Evolutionary conservation across 179 eudicot species (phyloP).

Genomic region (Heliamphora pulchella): DNA sequence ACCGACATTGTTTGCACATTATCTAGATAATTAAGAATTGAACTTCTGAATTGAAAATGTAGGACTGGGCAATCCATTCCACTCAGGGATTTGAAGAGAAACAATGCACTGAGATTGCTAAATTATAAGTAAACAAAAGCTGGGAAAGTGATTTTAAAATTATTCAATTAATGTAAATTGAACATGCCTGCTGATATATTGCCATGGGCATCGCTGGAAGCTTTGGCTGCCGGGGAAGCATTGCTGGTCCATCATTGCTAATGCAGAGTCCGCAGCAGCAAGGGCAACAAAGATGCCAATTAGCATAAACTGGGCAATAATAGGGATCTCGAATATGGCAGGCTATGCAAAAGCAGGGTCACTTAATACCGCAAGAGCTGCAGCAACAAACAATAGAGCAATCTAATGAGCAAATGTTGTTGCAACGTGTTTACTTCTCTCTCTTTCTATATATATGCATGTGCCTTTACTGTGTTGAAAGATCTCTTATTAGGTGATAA

Average conservation of each 20-base stretch:
- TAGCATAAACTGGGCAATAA: constrained; percentile 24
- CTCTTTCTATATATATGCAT: too few species aligned
- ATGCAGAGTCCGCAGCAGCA: constrained; percentile 41
- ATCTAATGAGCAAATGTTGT: constrained; percentile 34
- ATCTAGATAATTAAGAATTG: not conserved
- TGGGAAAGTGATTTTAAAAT: not conserved
- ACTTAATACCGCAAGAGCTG: constrained; percentile 21
- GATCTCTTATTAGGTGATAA: not conserved
- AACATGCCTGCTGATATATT: constrained; percentile 69
- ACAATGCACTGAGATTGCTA: not conserved
- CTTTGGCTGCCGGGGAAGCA: constrained; percentile 62
- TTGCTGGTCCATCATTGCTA: constrained; percentile 36
- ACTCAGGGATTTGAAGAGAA: not conserved
- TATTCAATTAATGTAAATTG: not conserved
- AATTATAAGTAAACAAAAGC: not conserved
- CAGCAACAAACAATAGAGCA: constrained; percentile 37
- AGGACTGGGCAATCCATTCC: not conserved
- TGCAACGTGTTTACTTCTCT: not conserved
- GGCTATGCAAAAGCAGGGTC: constrained; percentile 38
- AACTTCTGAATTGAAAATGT: not conserved
- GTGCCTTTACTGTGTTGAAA: not conserved
- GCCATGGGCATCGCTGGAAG: constrained; percentile 64
- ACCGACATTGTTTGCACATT: not conserved
- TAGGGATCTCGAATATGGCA: constrained; percentile 15
- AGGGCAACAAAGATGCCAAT: constrained; percentile 26